Percentiles rank a stretch among this genome's conserved stretches.
phyloP scores from a whole-genome alignment of 495 filamentous ascomycete genomes.

The Aspergillus cristatus region DNA sequence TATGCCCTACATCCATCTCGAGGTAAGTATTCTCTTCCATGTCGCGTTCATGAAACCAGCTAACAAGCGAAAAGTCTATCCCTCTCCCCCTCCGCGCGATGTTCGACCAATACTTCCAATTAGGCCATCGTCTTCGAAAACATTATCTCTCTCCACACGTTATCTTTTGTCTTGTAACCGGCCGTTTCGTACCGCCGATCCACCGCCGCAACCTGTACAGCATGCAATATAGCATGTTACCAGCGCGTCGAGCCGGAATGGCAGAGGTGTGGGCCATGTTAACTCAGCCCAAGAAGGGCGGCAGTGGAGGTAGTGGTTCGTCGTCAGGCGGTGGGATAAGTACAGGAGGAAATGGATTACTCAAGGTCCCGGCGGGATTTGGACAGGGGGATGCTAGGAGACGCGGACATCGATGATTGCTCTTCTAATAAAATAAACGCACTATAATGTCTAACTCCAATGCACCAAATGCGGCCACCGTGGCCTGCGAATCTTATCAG shows the following conservation, averaged over 20 bases:
- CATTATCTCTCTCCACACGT: slow-evolving; percentile 90
- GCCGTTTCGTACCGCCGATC: slow-evolving; percentile 84
- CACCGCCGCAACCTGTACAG: slow-evolving; percentile 91
- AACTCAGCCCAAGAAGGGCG: slow-evolving; percentile 41
- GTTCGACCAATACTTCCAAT: slow-evolving; percentile 96
- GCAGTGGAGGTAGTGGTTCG: slow-evolving; percentile 16
- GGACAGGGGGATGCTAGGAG: slow-evolving; percentile 28
- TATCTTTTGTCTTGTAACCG: slow-evolving; percentile 76
- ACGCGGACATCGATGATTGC: slow-evolving; percentile 29
- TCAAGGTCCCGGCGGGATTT: slow-evolving; percentile 28
- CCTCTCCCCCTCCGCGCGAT: slow-evolving; percentile 84
- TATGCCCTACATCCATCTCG: slow-evolving; percentile 70
- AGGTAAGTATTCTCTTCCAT: slow-evolving; percentile 39
- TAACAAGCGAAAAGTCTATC: slow-evolving; percentile 51
- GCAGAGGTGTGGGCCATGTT: slow-evolving; percentile 77
- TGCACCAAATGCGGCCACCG: too few relatives aligned
- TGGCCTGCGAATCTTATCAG: not conserved
- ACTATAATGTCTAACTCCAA: too few relatives aligned
- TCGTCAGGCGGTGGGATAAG: slow-evolving; percentile 23
- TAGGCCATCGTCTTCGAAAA: slow-evolving; percentile 82
- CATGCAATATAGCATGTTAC: slow-evolving; percentile 97
- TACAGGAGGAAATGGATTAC: slow-evolving; percentile 17
- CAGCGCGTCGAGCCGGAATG: slow-evolving; percentile 67
- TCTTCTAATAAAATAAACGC: too few relatives aligned
- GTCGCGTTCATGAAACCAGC: slow-evolving; percentile 3